Evolutionary conservation across 805 yeast genomes (phyloP).

Genomic region (Candida dajiaensis): DNA sequence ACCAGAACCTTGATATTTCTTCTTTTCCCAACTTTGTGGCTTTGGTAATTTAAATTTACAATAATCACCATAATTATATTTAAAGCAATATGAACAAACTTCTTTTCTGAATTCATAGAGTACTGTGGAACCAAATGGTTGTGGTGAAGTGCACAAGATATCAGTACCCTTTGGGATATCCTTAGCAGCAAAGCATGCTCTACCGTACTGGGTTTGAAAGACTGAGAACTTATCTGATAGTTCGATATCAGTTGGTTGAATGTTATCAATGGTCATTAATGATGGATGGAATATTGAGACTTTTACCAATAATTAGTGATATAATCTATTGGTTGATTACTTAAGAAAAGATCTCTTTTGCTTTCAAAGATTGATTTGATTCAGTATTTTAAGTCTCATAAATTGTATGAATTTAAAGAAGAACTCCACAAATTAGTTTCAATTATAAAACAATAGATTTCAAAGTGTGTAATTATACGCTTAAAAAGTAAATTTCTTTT

Average conservation of each 20-base stretch:
- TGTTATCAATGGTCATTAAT: neutral
- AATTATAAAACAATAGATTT: no score
- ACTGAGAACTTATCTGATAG: slow-evolving; percentile 31
- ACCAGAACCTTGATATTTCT: slow-evolving; percentile 32
- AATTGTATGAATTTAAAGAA: no score
- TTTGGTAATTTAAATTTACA: slow-evolving; percentile 35
- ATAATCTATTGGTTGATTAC: neutral
- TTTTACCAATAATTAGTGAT: no score
- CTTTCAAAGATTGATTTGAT: neutral
- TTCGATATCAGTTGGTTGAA: slow-evolving; percentile 10
- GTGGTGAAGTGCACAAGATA: slow-evolving; percentile 33
- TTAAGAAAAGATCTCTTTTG: neutral
- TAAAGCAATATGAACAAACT: slow-evolving; percentile 51
- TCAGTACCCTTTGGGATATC: slow-evolving; percentile 36
- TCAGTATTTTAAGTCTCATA: neutral
- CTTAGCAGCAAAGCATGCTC: slow-evolving; percentile 50
- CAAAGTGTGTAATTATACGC: no score
- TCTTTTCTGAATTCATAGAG: slow-evolving; percentile 53
- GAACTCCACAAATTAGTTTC: no score
- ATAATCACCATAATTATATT: slow-evolving; percentile 40
- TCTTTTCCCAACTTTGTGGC: slow-evolving; percentile 9
- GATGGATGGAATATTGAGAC: no score
- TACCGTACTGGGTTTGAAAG: slow-evolving; percentile 42
- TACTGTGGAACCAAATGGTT: slow-evolving; percentile 44
- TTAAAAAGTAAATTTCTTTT: no score